These are phyloP conservation scores for Euphorbia peplus DNA, from an alignment of 345 rosid genomes.

Conservation along the genomic window DNA sequence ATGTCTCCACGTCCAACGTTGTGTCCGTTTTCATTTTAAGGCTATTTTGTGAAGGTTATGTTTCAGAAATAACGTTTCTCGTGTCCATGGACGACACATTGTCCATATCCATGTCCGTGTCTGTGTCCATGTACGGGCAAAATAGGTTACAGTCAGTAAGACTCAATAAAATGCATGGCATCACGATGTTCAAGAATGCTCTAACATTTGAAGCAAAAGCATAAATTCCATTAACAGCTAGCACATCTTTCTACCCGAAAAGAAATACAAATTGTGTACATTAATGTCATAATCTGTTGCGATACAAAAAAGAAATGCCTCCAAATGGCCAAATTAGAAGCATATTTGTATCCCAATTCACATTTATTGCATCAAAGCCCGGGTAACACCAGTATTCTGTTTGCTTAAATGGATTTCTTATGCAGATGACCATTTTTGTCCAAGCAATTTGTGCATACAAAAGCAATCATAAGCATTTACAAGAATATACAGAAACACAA, in stretches of 20 bases:
- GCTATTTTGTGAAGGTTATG: too few species aligned
- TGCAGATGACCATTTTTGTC: neutral
- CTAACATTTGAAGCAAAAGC: neutral
- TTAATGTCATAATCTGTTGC: neutral
- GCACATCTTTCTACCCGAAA: neutral
- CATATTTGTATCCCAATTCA: too few species aligned
- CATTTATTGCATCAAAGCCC: constrained; percentile 62
- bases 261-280: neutral
- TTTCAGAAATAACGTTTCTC: too few species aligned
- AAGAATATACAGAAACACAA: neutral
- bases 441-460: neutral
- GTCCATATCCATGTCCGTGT: too few species aligned
- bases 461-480: constrained; percentile 1
- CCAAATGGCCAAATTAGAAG: neutral
- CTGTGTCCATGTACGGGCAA: too few species aligned
- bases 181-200: neutral
- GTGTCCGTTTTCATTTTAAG: too few species aligned
- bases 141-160: neutral
- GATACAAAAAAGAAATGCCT: neutral
- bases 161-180: neutral
- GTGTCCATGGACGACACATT: too few species aligned
- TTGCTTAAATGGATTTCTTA: neutral
- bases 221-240: neutral
- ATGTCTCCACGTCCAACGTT: too few species aligned
- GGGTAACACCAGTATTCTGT: constrained; percentile 38